Base-by-base conservation (phyloP, 139 green algal species). In the Chlorella sp. region DNA sequence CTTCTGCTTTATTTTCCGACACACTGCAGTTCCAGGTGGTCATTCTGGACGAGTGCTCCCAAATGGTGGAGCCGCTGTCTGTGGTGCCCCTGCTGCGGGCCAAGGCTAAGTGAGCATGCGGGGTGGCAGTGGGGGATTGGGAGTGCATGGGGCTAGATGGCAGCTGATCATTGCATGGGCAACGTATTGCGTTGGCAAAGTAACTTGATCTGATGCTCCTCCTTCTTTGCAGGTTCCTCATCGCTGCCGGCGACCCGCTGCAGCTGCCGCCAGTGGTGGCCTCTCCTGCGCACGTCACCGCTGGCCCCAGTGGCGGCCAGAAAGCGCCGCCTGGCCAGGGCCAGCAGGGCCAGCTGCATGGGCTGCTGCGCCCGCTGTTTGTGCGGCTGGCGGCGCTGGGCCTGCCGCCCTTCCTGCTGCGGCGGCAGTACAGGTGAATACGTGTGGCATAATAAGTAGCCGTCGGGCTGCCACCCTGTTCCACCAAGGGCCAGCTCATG, bases 1-100 rank as follows among this genome's bases (percentile, higher is more conserved):
- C 11, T 54, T 11, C 46, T 54, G 46, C 46, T 54, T 7, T 7
- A 17, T 17, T 54, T 11, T 7, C 8, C 46, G 46, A 54, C 46
- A 54, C 51, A 11, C 51, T 24, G 14, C 51, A 20, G 24, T 96
- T 98, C 91, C 92, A 97, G 64, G 84, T 98, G 43, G 86, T 90
- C 30, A 73, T 98, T 11, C 89, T 98, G 74, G 95, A 98, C 87
- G 95, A 98, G 89, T 85, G 80, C 76, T 91, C 70, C 8, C 64
- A 98, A 87, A 94, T 98, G 86, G 92, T 93, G 41, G 95, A 98
- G 90, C 95, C 95, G 2, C 91, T 96, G 30, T 91, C 89, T 30
- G 85, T 96, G 48, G 82, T 94, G 62, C 92, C 94, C 13, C 84
- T 98, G 36, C 60, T 95, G 56, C 64, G 86, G 14, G 86, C 90